Conservation (phyloP, 768 basidiomycete species). For the Suillus ampliporus region DNA sequence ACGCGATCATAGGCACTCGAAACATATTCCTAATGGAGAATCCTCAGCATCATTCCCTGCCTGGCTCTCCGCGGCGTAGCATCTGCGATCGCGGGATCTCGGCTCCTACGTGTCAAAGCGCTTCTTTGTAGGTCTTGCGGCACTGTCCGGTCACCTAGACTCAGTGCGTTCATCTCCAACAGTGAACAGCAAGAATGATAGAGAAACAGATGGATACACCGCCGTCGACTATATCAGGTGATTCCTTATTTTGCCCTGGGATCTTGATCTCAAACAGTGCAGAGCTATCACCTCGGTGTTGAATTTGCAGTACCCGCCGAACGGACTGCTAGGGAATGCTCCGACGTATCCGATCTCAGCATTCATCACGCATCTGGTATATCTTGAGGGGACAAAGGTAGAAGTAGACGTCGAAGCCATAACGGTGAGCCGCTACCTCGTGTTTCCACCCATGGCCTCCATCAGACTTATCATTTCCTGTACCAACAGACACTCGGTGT, state of each 20-base stretch:
- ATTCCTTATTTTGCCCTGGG: slow-evolving; percentile 23
- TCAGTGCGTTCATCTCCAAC: slow-evolving; percentile 16
- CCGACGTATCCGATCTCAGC: slow-evolving; percentile 76
- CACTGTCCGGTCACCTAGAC: slow-evolving; percentile 6
- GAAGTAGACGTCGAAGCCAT: slow-evolving; percentile 64
- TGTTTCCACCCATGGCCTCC: slow-evolving; percentile 10
- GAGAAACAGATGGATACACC: slow-evolving; percentile 87
- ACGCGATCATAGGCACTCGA: slow-evolving; percentile 8
- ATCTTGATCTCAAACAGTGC: slow-evolving; percentile 17
- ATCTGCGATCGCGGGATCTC: slow-evolving; percentile 74
- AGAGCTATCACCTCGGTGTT: slow-evolving; percentile 76
- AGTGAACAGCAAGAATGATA: slow-evolving; percentile 91
- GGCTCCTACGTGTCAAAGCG: slow-evolving; percentile 75
- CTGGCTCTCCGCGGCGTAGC: slow-evolving; percentile 85
- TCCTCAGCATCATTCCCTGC: slow-evolving; percentile 83
- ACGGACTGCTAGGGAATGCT: slow-evolving; percentile 64
- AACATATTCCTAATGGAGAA: slow-evolving; percentile 13
- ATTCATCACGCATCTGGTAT: slow-evolving; percentile 86
- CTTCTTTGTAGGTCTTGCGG: slow-evolving; percentile 67
- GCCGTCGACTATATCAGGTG: slow-evolving; percentile 86
- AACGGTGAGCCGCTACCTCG: slow-evolving; percentile 51
- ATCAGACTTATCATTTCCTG: slow-evolving; percentile 9
- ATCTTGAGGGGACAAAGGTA: slow-evolving; percentile 68
- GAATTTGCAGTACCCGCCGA: slow-evolving; percentile 60
- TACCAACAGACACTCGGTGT: slow-evolving; percentile 60